phyloP scores from a whole-genome alignment of 768 basidiomycete genomes.

The Fomitopsis pulvina region DNA sequence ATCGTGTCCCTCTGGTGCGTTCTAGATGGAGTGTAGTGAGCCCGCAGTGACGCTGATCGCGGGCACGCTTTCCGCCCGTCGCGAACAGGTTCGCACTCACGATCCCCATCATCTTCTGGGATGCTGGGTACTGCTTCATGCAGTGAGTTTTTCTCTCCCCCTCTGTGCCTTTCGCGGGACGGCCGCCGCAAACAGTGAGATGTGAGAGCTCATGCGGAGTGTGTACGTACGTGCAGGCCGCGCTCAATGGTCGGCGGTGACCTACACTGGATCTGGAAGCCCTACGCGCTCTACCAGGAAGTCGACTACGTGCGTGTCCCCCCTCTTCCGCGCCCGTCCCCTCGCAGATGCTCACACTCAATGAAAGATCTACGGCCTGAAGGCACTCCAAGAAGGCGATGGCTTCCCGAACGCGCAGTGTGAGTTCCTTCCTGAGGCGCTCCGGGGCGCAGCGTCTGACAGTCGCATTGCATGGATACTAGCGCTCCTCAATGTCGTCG shows the following conservation, averaged over 20 bases:
- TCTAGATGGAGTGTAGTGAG: background rate
- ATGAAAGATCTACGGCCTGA: slow-evolving; percentile 63
- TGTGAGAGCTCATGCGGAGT: too few relatives aligned
- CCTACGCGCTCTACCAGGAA: slow-evolving; percentile 74
- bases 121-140: slow-evolving; percentile 76
- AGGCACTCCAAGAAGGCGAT: slow-evolving; percentile 52
- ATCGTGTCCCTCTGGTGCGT: slow-evolving; percentile 24
- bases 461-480: background rate
- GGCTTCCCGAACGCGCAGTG: slow-evolving; percentile 88
- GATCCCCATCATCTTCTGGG: slow-evolving; percentile 66
- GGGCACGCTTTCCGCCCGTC: too few relatives aligned
- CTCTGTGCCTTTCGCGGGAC: background rate
- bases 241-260: slow-evolving; percentile 85
- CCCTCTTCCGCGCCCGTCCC: background rate
- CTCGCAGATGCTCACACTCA: background rate
- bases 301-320: slow-evolving; percentile 36
- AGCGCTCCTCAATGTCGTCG: slow-evolving; percentile 78
- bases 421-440: slow-evolving; percentile 27
- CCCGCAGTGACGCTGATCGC: slow-evolving; percentile 4
- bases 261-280: slow-evolving; percentile 88
- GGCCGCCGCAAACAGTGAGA: background rate
- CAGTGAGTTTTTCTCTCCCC: slow-evolving; percentile 39
- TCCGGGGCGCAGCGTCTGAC: slow-evolving; percentile 1
- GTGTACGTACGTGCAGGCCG: slow-evolving; percentile 53
- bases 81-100: slow-evolving; percentile 65